These are phyloP conservation scores for Dactylis glomerata DNA, from an alignment of 176 grass and related monocot species.

Conservation along the genomic window DNA sequence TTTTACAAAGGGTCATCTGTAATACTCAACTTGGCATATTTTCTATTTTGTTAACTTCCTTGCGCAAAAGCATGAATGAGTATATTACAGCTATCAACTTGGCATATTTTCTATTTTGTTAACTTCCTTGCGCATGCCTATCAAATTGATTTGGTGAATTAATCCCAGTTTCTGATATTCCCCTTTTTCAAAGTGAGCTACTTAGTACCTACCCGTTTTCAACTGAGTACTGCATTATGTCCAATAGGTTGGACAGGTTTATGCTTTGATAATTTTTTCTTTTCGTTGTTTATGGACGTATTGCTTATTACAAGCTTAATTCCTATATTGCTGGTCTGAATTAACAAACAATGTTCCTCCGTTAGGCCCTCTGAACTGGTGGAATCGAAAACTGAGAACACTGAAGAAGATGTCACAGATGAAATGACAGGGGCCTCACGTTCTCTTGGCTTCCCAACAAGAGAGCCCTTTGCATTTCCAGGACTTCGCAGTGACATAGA, in stretches of 20 bases:
- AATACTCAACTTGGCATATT: neutral
- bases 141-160: neutral
- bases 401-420: slow-evolving; percentile 78
- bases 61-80: too few species aligned
- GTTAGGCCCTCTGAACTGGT: slow-evolving; percentile 69
- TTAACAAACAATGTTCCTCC: neutral
- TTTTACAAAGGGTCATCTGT: neutral
- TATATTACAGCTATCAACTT: too few species aligned
- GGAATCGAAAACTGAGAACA: slow-evolving; percentile 74
- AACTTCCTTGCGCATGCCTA: neutral
- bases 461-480: slow-evolving; percentile 57
- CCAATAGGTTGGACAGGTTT: neutral
- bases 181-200: neutral
- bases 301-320: neutral
- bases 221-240: neutral
- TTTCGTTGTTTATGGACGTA: neutral
- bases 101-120: neutral
- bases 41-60: neutral
- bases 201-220: neutral
- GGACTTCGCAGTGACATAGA: slow-evolving; percentile 69
- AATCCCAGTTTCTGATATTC: neutral
- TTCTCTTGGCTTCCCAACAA: slow-evolving; percentile 32
- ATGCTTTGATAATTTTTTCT: neutral
- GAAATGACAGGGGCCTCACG: slow-evolving; percentile 37
- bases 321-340: neutral